Base-by-base conservation (phyloP, 805 yeast genomes). In the Ogataea naganishii region DNA sequence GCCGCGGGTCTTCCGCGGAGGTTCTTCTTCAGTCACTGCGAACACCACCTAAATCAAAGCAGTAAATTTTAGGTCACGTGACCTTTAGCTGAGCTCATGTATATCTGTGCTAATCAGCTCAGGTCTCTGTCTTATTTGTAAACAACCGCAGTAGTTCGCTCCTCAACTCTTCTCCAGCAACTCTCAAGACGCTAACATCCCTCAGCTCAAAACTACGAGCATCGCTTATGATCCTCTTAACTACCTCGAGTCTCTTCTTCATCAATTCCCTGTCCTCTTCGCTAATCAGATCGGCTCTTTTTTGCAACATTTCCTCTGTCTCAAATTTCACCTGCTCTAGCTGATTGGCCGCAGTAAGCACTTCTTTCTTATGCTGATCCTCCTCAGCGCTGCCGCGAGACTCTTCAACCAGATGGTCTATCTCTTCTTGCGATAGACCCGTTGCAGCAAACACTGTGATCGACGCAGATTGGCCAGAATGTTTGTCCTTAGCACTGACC, bases 271-370 rank as follows among this genome's bases (percentile, higher is more conserved):
- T 26, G 6, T 44, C 51, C 7, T 34, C 34, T 1, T 17, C 25
- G 4, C 30, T 35, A 14, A 58, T 37, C n/a, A n/a, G n/a, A n/a
- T n/a, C n/a, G n/a, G n/a, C n/a, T n/a, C n/a, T n/a, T n/a, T n/a
- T n/a, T n/a, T n/a, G n/a, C n/a, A n/a, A n/a, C n/a, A n/a, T n/a
- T 32, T 56, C 59, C 15, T 58, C 57, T 0, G 53, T 41, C 33
- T 58, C 63, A 39, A 54, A 58, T 14, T 49, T 41, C 6, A 58
- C 46, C 30, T 57, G 35, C 28, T 58, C 63, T 27, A 58, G 36
- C 29, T 58, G 81, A 78, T 80, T 84, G 47, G 94, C 94, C 44
- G 66, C 58, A 64, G 83, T 94, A 53, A 88, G 78, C 35, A 86
- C 65, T 43, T 69, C 73, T 44, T 71, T 73, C 46, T 69, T 60